phyloP scores from a whole-genome alignment of 2,329 filamentous ascomycete species.

The Aphanoascus verrucosus region DNA sequence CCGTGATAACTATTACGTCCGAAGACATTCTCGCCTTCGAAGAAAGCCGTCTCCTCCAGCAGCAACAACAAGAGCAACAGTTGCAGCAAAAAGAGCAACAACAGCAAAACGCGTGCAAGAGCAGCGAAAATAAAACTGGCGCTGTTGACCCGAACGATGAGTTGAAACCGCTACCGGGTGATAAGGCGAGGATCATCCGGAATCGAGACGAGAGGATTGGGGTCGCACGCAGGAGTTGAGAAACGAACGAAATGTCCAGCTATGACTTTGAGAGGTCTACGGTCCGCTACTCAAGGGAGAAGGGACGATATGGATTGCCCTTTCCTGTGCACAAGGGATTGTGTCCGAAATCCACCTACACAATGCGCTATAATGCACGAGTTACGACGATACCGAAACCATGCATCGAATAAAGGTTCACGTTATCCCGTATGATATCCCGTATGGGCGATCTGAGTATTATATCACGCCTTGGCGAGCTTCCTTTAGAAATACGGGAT shows the following conservation, averaged over 20 bases:
- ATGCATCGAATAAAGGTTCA: too few relatives aligned
- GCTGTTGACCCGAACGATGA: conserved; percentile 40
- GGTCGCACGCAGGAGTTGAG: conserved; percentile 16
- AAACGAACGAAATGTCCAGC: too few relatives aligned
- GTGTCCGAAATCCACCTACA: too few relatives aligned
- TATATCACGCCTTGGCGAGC: too few relatives aligned
- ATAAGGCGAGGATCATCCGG: conserved; percentile 39
- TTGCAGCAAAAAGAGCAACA: conserved; percentile 17
- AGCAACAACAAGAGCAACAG: conserved; percentile 15
- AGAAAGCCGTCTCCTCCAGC: conserved; percentile 28
- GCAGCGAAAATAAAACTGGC: conserved; percentile 17
- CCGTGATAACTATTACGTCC: conserved; percentile 40
- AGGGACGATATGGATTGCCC: too few relatives aligned
- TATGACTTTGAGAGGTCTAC: neutral
- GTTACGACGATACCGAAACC: too few relatives aligned
- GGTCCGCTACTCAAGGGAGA: too few relatives aligned
- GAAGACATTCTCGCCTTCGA: conserved; percentile 41
- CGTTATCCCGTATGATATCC: too few relatives aligned
- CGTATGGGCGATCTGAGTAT: too few relatives aligned
- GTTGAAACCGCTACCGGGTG: conserved; percentile 40
- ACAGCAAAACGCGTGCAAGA: neutral
- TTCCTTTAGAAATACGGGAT: too few relatives aligned
- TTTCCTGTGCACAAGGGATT: too few relatives aligned
- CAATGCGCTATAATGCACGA: too few relatives aligned
- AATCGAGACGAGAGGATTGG: conserved; percentile 39